Evolutionary conservation across 2,329 filamentous ascomycete species (phyloP).

Genomic region (Colletotrichum sojae): DNA sequence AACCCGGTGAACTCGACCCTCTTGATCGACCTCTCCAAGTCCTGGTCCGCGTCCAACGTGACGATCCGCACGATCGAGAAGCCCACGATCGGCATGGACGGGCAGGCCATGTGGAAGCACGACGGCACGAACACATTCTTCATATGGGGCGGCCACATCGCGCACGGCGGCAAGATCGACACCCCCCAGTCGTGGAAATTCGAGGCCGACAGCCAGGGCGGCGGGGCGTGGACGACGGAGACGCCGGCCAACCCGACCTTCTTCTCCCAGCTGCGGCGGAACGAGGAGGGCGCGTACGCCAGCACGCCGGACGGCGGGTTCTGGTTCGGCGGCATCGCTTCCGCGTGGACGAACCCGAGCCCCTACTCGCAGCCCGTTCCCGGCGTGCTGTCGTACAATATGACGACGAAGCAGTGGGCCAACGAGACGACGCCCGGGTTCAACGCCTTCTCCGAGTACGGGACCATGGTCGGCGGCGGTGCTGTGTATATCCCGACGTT

Average conservation of each 20-base stretch:
- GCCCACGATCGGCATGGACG: conserved; percentile 6
- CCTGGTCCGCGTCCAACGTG: conserved; percentile 30
- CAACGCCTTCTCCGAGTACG: conserved; percentile 24
- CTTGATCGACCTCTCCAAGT: conserved; percentile 34
- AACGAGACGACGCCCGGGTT: conserved; percentile 26
- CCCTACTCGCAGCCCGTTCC: conserved; percentile 7
- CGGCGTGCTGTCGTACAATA: conserved; percentile 28
- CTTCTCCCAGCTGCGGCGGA: conserved; percentile 12
- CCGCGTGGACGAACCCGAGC: conserved; percentile 16
- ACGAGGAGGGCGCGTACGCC: conserved; percentile 17
- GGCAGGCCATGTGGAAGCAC: conserved; percentile 29
- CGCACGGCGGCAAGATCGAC: conserved; percentile 14
- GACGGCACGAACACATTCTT: conserved; percentile 13
- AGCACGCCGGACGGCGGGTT: conserved; percentile 27
- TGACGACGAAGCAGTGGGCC: conserved; percentile 32
- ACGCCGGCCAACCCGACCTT: conserved; percentile 17
- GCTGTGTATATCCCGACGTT: conserved; percentile 33
- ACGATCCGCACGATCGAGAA: conserved; percentile 22
- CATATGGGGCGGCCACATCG: conserved; percentile 35
- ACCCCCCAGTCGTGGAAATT: conserved; percentile 34
- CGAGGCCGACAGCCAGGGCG: conserved; percentile 29
- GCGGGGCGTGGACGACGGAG: conserved; percentile 33
- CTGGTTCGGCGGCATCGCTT: conserved; percentile 34
- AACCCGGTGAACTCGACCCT: conserved; percentile 40
- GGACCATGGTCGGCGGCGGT: conserved; percentile 22